Evolutionary conservation across 768 basidiomycete species (phyloP).

Genomic region (Lactarius hengduanensis): DNA sequence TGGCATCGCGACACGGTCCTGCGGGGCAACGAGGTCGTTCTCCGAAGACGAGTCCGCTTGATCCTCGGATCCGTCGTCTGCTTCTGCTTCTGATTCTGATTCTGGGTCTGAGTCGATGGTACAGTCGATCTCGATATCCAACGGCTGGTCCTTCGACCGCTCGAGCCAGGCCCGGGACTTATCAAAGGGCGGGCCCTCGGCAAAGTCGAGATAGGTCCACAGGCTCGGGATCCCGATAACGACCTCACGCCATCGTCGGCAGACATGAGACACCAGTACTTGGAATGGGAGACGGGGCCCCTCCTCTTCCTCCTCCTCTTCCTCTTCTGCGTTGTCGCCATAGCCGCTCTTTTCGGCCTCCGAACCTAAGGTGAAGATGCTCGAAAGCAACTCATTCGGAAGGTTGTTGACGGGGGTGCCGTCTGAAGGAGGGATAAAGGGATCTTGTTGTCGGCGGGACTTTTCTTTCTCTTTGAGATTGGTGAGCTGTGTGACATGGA

Average conservation of each 20-base stretch:
- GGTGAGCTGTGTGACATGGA: conserved; percentile 3
- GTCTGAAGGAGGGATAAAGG: conserved; percentile 7
- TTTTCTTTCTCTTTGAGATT: conserved; percentile 8
- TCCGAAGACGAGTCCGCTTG: conserved; percentile 9
- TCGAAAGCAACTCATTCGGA: conserved; percentile 58
- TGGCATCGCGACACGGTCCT: conserved; percentile 26
- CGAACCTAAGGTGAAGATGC: conserved; percentile 37
- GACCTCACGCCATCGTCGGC: conserved; percentile 54
- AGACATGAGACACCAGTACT: conserved; percentile 60
- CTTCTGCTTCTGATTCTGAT: conserved; percentile 2
- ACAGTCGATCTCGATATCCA: conserved; percentile 50
- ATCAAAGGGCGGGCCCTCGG: conserved; percentile 43
- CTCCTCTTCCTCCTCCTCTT: conserved; percentile 23
- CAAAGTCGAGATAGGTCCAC: conserved; percentile 52
- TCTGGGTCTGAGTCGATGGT: conserved; percentile 29
- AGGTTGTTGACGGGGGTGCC: conserved; percentile 42
- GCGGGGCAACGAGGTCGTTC: conserved; percentile 14
- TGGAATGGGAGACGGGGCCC: conserved; percentile 41
- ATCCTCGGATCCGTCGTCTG: conserved; percentile 15
- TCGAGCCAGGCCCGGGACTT: conserved; percentile 46
- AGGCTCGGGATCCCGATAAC: conserved; percentile 53
- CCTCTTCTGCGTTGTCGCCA: conserved; percentile 26
- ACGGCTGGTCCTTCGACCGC: conserved; percentile 53
- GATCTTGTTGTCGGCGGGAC: neutral
- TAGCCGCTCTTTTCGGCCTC: conserved; percentile 32